A percentile compares a stretch with the other conserved stretches of the same genome.
These are phyloP conservation scores for Juglanconis sp. DNA, from an alignment of 2,329 filamentous ascomycete species.

Conservation along the genomic window DNA sequence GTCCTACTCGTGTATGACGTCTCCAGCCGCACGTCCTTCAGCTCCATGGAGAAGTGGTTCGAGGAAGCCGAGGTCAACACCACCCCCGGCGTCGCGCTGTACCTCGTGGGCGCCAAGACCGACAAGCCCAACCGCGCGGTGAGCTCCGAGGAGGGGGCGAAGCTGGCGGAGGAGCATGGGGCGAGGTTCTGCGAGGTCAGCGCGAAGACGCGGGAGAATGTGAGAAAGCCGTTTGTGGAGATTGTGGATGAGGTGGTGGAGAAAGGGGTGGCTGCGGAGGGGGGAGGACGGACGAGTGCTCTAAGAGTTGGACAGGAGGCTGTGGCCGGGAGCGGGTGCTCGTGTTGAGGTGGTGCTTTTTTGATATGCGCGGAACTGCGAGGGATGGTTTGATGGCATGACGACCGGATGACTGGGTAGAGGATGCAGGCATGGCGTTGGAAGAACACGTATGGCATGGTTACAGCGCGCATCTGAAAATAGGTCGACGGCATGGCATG, in stretches of 20 bases:
- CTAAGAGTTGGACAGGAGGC: slow-evolving; percentile 26
- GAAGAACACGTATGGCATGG: slow-evolving; percentile 28
- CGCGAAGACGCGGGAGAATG: slow-evolving; percentile 50
- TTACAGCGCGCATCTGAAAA: slow-evolving; percentile 17
- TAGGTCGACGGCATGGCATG: background rate
- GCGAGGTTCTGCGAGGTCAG: slow-evolving; percentile 52
- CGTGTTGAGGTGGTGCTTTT: slow-evolving; percentile 21
- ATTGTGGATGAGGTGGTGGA: slow-evolving; percentile 49
- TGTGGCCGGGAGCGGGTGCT: slow-evolving; percentile 17
- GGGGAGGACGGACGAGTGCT: slow-evolving; percentile 23
- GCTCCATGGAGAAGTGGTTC: slow-evolving; percentile 52
- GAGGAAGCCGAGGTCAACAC: slow-evolving; percentile 51
- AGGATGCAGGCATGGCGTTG: slow-evolving; percentile 6
- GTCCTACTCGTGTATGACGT: slow-evolving; percentile 50
- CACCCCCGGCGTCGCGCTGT: slow-evolving; percentile 45
- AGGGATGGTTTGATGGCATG: background rate
- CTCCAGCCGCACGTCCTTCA: slow-evolving; percentile 46
- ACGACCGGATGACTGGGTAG: slow-evolving; percentile 1
- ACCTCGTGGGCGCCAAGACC: slow-evolving; percentile 50
- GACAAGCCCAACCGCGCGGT: slow-evolving; percentile 47
- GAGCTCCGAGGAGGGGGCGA: slow-evolving; percentile 43
- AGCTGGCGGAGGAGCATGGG: slow-evolving; percentile 43
- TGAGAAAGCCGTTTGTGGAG: slow-evolving; percentile 49
- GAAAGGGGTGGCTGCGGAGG: slow-evolving; percentile 34
- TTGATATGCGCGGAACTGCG: background rate